Conservation (phyloP, 2,329 filamentous ascomycete species). For the Hymenotorrendiella dingleyae region DNA sequence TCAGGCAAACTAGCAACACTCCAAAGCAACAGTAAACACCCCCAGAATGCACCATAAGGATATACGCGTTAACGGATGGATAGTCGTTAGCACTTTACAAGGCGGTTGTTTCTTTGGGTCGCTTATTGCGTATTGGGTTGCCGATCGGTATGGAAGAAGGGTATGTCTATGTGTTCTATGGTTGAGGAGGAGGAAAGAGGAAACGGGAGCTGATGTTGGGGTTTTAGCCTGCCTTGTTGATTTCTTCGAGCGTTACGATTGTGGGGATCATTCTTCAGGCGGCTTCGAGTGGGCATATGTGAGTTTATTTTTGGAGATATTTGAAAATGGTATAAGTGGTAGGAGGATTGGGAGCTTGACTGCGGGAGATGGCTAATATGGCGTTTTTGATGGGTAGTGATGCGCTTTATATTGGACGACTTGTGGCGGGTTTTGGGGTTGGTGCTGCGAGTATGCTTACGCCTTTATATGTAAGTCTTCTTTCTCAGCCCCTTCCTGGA, state of each 20-base stretch:
- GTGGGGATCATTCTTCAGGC: slow-evolving; percentile 61
- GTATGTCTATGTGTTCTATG: slow-evolving; percentile 1
- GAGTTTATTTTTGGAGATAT: neutral
- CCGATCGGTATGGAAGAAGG: slow-evolving; percentile 29
- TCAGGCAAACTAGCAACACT: slow-evolving; percentile 40
- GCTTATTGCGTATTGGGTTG: slow-evolving; percentile 39
- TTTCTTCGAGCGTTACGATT: slow-evolving; percentile 50
- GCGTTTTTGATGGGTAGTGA: no score
- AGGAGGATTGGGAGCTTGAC: no score
- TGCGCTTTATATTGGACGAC: slow-evolving; percentile 61
- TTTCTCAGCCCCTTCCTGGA: slow-evolving; percentile 31
- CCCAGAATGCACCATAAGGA: neutral
- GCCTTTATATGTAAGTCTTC: slow-evolving; percentile 36
- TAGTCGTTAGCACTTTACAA: slow-evolving; percentile 65
- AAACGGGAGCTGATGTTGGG: neutral
- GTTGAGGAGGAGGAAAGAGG: no score
- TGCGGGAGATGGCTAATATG: neutral
- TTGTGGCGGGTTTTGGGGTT: slow-evolving; percentile 43
- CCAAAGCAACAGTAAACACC: slow-evolving; percentile 42
- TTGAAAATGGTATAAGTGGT: no score
- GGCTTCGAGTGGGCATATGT: slow-evolving; percentile 51
- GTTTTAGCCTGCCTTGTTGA: slow-evolving; percentile 39
- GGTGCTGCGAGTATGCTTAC: slow-evolving; percentile 41
- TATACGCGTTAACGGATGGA: neutral
- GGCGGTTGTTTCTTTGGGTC: slow-evolving; percentile 62